These are phyloP conservation scores for Didymella glomerata DNA, from an alignment of 2,329 filamentous ascomycete species.

Conservation along the genomic window DNA sequence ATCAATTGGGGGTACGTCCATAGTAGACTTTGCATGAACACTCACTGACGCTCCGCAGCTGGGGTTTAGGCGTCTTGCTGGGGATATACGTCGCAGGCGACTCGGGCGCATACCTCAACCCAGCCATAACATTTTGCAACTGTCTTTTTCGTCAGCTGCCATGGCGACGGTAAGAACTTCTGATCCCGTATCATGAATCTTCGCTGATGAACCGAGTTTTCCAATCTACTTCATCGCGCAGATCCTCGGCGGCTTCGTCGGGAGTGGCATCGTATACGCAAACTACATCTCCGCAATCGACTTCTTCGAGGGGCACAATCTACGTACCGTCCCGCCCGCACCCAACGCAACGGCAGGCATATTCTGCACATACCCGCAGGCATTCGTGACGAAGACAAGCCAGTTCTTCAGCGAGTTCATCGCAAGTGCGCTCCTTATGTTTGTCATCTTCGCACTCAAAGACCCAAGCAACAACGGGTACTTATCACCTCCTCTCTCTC, in stretches of 20 bases:
- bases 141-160: conserved; percentile 74
- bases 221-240: conserved; percentile 74
- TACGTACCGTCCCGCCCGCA: conserved; percentile 68
- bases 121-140: conserved; percentile 74
- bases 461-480: conserved; percentile 50
- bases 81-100: conserved; percentile 71
- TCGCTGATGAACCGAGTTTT: conserved; percentile 48
- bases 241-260: conserved; percentile 71
- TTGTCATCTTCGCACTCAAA: conserved; percentile 74
- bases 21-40: not conserved
- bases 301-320: conserved; percentile 66
- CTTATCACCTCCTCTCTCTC: no score
- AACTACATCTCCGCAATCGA: conserved; percentile 67
- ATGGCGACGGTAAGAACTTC: conserved; percentile 62
- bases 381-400: conserved; percentile 70
- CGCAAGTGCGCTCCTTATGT: conserved; percentile 72
- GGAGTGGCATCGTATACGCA: conserved; percentile 55
- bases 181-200: no score
- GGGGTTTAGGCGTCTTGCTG: conserved; percentile 52
- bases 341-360: conserved; percentile 72
- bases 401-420: conserved; percentile 79
- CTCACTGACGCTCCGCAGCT: conserved; percentile 31
- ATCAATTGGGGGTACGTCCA: conserved; percentile 53
- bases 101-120: conserved; percentile 70
- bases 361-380: conserved; percentile 76